These are phyloP conservation scores for Aspergillus udagawae DNA, from an alignment of 2,329 filamentous ascomycete species.

Conservation along the genomic window DNA sequence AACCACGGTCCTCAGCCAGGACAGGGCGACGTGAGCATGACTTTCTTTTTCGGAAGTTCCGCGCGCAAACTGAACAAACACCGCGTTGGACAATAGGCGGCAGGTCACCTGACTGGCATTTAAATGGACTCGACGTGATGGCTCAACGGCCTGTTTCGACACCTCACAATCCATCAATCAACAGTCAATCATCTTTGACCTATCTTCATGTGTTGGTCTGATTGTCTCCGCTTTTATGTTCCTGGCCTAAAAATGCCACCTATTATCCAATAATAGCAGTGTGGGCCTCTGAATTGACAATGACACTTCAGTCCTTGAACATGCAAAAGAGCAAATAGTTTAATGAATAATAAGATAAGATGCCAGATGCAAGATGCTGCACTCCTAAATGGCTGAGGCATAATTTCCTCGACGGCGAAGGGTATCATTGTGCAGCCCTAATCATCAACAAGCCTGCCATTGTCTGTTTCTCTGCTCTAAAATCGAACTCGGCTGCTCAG, in stretches of 20 bases:
- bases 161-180: background rate
- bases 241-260: background rate
- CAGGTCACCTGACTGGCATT: background rate
- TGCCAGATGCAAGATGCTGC: background rate
- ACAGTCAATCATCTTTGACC: background rate
- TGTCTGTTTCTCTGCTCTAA: background rate
- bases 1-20: background rate
- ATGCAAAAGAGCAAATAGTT: background rate
- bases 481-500: too few relatives aligned
- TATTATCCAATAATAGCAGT: background rate
- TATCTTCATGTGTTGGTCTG: background rate
- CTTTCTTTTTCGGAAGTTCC: slow-evolving; percentile 9
- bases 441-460: background rate
- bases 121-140: background rate
- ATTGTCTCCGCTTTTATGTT: background rate
- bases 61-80: slow-evolving; percentile 18
- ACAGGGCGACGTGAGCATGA: slow-evolving; percentile 11
- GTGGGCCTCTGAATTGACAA: background rate
- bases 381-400: background rate
- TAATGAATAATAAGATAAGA: background rate
- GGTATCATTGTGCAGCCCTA: background rate
- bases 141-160: background rate
- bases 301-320: background rate
- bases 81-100: background rate
- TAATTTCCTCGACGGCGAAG: background rate